Evolutionary conservation across 2,329 filamentous ascomycete genomes (phyloP).

Genomic region (Penicillium psychrosexuale): DNA sequence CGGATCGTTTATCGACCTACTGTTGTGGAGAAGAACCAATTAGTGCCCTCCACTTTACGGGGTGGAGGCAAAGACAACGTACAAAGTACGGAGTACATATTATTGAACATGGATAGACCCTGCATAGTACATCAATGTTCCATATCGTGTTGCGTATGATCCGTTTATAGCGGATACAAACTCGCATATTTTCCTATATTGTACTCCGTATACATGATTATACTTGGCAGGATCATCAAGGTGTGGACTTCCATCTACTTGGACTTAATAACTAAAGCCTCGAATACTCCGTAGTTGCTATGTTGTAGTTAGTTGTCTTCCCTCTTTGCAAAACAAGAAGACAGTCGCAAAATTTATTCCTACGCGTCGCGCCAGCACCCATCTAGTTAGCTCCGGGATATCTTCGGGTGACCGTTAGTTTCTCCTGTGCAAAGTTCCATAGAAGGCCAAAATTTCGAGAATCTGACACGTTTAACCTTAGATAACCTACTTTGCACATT

Average conservation of each 20-base stretch:
- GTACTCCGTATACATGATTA: neutral
- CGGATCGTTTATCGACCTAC: neutral
- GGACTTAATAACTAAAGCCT: neutral
- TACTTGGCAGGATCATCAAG: neutral
- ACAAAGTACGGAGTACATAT: no score
- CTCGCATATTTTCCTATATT: neutral
- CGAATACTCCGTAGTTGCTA: no score
- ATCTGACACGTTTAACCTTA: neutral
- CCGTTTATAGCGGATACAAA: neutral
- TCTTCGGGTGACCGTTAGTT: neutral
- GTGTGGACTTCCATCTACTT: neutral
- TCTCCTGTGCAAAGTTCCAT: neutral
- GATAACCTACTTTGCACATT: neutral
- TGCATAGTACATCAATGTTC: neutral
- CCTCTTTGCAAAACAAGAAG: neutral
- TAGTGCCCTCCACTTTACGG: neutral
- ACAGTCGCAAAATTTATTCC: neutral
- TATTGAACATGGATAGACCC: neutral
- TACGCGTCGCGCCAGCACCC: neutral
- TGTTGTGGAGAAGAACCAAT: constrained; percentile 1
- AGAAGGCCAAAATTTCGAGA: neutral
- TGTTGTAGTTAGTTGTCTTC: neutral
- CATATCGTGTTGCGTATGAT: neutral
- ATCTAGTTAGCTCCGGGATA: constrained; percentile 2
- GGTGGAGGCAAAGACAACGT: neutral